These are phyloP conservation scores for Thermoascus crustaceus DNA, from an alignment of 2,329 filamentous ascomycete genomes.

Conservation along the genomic window DNA sequence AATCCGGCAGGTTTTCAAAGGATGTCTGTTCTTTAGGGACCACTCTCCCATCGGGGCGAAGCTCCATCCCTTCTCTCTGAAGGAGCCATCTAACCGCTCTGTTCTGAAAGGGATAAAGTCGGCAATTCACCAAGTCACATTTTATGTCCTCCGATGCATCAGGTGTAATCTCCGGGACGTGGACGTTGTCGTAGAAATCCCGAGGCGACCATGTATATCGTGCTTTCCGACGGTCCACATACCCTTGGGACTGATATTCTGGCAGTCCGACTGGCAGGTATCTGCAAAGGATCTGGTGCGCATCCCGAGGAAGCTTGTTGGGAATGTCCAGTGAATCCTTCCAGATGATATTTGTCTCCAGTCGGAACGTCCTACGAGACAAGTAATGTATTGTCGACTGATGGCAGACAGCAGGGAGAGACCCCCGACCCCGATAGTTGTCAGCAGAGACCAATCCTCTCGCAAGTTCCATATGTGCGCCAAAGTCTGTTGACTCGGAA, in stretches of 20 bases:
- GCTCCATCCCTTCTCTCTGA: constrained; percentile 33
- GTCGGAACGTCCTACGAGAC: constrained; percentile 12
- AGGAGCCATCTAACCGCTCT: constrained; percentile 42
- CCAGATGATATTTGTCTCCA: constrained; percentile 29
- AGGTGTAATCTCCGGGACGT: constrained; percentile 32
- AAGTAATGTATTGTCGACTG: constrained; percentile 20
- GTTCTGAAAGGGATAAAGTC: constrained; percentile 42
- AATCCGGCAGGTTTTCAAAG: constrained; percentile 22
- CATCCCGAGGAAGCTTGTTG: constrained; percentile 10
- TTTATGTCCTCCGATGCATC: constrained; percentile 26
- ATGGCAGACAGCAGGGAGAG: constrained; percentile 21
- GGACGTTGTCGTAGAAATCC: constrained; percentile 42
- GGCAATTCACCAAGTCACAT: constrained; percentile 26
- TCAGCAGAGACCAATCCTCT: constrained; percentile 16
- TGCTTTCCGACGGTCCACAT: background rate
- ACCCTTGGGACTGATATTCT: constrained; percentile 2
- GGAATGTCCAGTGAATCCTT: constrained; percentile 24
- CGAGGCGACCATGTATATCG: constrained; percentile 23
- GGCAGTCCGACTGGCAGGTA: constrained; percentile 21
- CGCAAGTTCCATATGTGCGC: constrained; percentile 17
- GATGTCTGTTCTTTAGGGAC: constrained; percentile 9
- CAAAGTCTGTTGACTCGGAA: constrained; percentile 11
- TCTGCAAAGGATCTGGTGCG: constrained; percentile 17
- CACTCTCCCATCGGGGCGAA: constrained; percentile 25
- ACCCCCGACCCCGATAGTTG: constrained; percentile 18